Evolutionary conservation across 768 basidiomycete genomes (phyloP), one percentile per base, ranked within the genome.

Genomic region (Clitopilus hobsonii): DNA sequence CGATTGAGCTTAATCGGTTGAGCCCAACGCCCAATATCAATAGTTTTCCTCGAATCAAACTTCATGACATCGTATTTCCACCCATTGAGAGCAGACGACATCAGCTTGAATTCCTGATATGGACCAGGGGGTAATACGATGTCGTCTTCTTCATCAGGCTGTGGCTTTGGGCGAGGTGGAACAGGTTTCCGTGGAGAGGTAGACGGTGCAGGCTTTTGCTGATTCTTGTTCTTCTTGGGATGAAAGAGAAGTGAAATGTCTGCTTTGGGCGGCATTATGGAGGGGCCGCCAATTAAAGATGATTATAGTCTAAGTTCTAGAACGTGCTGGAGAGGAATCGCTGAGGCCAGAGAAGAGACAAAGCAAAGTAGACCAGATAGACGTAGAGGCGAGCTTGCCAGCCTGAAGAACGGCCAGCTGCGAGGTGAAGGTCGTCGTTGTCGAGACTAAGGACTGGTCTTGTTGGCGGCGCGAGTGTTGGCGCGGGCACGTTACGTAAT

Each of bases 41-140:
- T 72, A 14, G 78, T 74, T 63, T 87, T 87, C 54, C 86, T 79
- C 28, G 85, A 83, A 68, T 90, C 85, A 67, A 95, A 92, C 69
- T 92, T 92, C 88, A 94, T 91, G 56, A 94, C 83, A 71, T 94
- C 89, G 78, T 92, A 91, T 66, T 89, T 91, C 90, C 91, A 93
- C 24, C 88, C 89, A 66, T 89, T 89, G 65, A 88, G 81, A 14
- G 84, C 81, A 25, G 88, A 87, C 6, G 89, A 89, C 68, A 91
- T 80, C 63, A 94, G 81, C 64, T 80, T 81, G 74, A 83, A 94
- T 67, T 93, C 91, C 58, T 82, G 79, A 71, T 73, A 92, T 0
- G 83, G 77, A 58, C 83, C 83, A 30, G 88, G 88, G 38, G 86
- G 79, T 56, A 79, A 74, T 49, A 81, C 64, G n/a, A n/a, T n/a